Base-by-base conservation (phyloP, 179 eudicot species). In the Silene coronaria region DNA sequence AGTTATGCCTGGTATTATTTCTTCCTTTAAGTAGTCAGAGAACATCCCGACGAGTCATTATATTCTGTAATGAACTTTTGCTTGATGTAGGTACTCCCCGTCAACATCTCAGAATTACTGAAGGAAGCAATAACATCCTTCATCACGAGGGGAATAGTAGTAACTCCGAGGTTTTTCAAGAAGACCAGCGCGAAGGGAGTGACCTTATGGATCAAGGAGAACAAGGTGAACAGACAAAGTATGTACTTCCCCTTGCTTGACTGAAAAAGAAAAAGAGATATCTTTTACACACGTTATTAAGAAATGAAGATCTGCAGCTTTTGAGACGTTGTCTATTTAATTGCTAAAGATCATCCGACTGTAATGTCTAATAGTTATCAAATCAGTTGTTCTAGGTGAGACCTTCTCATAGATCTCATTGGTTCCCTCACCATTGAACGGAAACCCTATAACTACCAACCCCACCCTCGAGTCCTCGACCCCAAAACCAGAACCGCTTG, bases 131-230 rank as follows among this genome's bases (percentile, higher is more conserved):
- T 72, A 19, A 26, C 68, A 65, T 55, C 5, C 45, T 61, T 60
- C 87, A 87, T 69, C 48, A 81, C 24, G 87, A 87, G 71, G 84
- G 83, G 21, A 82, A 75, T 72, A 84, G 84, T 78, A 57, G 75
- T 48, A 78, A 80, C 45, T 85, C 87, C 30, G 96, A 88, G 78
- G 87, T 80, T 28, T 78, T 78, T 66, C 90, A 85, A 75, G 83
- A 82, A 42, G 86, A 91, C 13, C 84, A 74, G 81, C 74, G 72
- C 32, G 90, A 78, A 58, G 86, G 69, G 55, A 73, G 76, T 21
- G 86, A 80, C 51, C 30, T 53, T 70, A 81, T 79, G 42, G 84
- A 82, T 73, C 87, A 81, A 87, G 85, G 74, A 83, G 62, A 82
- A 57, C 24, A 62, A 87, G 85, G 74, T 82, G 62, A 82, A 63